Conservation (phyloP, 1,139 yeast species). For the Kurtzmaniella quercitrusa region DNA sequence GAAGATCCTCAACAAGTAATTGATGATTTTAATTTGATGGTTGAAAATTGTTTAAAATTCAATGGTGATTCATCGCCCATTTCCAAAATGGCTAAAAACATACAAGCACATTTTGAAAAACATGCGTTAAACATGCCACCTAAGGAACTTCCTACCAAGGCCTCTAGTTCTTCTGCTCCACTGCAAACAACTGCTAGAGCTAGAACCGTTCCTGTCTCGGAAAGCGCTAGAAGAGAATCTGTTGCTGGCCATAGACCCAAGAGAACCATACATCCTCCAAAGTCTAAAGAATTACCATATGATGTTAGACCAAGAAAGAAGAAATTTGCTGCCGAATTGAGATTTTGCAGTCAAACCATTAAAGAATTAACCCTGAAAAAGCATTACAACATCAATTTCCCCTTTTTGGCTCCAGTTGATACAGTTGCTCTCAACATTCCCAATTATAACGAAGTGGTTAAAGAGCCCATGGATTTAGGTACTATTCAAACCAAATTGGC, state of each 20-base stretch:
- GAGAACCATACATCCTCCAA: constrained; percentile 95
- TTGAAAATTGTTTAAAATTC: constrained; percentile 72
- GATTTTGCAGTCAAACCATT: constrained; percentile 78
- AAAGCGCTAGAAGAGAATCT: constrained; percentile 44
- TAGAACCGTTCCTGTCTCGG: constrained; percentile 55
- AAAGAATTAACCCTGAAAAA: constrained; percentile 82
- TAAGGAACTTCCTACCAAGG: constrained; percentile 48
- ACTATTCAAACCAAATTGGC: constrained; percentile 77
- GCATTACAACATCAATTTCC: constrained; percentile 80
- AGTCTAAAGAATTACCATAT: constrained; percentile 88
- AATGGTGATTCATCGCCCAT: constrained; percentile 83
- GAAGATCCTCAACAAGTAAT: constrained; percentile 62
- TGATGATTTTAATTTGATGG: constrained; percentile 83
- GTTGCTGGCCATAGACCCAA: constrained; percentile 70
- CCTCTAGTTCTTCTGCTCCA: constrained; percentile 9
- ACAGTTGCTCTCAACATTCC: constrained; percentile 93
- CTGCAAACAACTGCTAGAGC: constrained; percentile 27
- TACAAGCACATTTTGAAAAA: constrained; percentile 89
- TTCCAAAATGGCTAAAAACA: constrained; percentile 84
- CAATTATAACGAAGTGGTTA: constrained; percentile 76
- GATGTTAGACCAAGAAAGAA: constrained; percentile 88
- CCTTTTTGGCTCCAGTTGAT: constrained; percentile 91
- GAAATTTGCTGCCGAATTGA: constrained; percentile 84
- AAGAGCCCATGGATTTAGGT: constrained; percentile 92
- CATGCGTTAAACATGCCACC: constrained; percentile 93